Base-by-base conservation (phyloP, 73 alveolate species). In the Symbiodinium pilosum region DNA sequence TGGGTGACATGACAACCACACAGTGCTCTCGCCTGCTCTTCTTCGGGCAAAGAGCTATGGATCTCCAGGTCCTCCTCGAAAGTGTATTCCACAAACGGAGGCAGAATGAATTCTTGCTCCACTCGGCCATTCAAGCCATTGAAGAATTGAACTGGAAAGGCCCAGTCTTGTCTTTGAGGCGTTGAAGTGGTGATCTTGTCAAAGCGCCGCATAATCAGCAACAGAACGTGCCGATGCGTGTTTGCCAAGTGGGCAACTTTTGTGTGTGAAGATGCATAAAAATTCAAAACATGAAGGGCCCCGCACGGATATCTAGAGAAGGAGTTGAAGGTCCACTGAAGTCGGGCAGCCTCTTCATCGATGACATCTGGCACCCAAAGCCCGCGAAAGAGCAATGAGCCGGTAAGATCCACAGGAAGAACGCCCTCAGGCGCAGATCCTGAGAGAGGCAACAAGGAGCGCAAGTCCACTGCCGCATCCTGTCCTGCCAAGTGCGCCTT, bases 41-140 rank as follows among this genome's bases (percentile, higher is more conserved):
- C 12, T 64, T 18, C 81, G 9, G 81, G 81, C 81, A 64, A 28
- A n/a, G 39, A 64, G 81, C 81, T 64, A 14, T 38, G 30, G 34
- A 64, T n/a, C 81, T 64, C 81, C 38, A 64, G 81, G 81, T 64
- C 81, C 16, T 64, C 81, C 39, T 64, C 81, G 81, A 64, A 64
- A 20, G 81, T 64, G 30, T 64, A 64, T 28, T 64, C 81, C 34
- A 64, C 81, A 38, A 64, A 64, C 4, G 81, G 81, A 9, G 81
- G 81, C 3, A 64, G 81, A 38, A 64, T 38, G 81, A 64, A 64
- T 38, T 64, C 81, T 32, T 64, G 81, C 38, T 64, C 81, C 3
- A 64, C 38, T 14, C 81, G 81, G 39, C 81, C 81, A 38, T 64
- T 64, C 39, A 64, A 26, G 81, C 81, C 81, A 64, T 64, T 64